Evolutionary conservation across 805 yeast genomes (phyloP).

Genomic region (Yueomyces sp.): DNA sequence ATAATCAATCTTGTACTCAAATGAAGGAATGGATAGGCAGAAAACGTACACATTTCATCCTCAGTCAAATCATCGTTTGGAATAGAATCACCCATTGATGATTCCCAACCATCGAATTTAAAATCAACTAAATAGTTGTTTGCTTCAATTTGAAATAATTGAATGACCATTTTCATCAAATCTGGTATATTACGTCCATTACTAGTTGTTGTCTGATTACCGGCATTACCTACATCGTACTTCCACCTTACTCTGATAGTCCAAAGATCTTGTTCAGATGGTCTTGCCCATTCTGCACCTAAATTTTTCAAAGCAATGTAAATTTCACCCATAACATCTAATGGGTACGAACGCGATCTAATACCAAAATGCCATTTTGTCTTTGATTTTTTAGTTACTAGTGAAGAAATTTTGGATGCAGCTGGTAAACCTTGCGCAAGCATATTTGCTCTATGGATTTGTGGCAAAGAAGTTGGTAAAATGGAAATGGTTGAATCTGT

Average conservation of each 20-base stretch:
- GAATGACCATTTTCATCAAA: constrained; percentile 93
- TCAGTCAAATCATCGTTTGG: constrained; percentile 23
- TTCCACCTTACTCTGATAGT: constrained; percentile 92
- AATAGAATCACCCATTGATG: constrained; percentile 24
- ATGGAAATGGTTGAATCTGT: constrained; percentile 73
- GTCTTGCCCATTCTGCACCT: constrained; percentile 97
- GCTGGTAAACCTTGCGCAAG: constrained; percentile 42
- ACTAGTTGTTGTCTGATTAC: constrained; percentile 14
- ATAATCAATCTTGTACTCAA: constrained; percentile 83
- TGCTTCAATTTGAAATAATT: constrained; percentile 88
- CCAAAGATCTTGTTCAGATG: constrained; percentile 91
- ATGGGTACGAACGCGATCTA: constrained; percentile 86
- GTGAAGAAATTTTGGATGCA: constrained; percentile 34
- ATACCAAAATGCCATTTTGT: constrained; percentile 99
- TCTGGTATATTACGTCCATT: constrained; percentile 37
- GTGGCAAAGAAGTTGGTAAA: constrained; percentile 86
- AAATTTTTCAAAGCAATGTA: constrained; percentile 84
- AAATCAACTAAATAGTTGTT: constrained; percentile 93
- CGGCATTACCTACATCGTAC: constrained; percentile 32
- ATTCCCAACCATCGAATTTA: constrained; percentile 96
- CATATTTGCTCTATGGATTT: constrained; percentile 91
- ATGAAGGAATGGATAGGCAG: constrained; percentile 91
- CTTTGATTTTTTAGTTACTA: constrained; percentile 70
- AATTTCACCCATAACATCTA: constrained; percentile 98
- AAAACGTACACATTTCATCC: constrained; percentile 79